Base-by-base conservation (phyloP, 805 yeast genomes). In the Grigorovia yakushimaensis region DNA sequence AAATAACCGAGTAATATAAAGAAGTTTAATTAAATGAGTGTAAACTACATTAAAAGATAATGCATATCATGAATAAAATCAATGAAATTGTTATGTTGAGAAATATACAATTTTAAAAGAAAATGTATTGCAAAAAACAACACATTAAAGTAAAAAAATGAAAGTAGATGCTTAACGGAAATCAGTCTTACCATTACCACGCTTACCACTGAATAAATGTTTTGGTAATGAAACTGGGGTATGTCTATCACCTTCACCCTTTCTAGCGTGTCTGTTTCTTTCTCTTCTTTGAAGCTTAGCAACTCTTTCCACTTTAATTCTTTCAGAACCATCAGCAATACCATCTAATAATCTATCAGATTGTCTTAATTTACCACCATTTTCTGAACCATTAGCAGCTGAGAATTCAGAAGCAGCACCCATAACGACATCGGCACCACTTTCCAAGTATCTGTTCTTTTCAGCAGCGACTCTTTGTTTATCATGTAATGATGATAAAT, bases 171-270 rank as follows among this genome's bases (percentile, higher is more conserved):
- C 11, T 35, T 74, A 87, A 76, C 98, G 91, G 71, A 85, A 78
- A 68, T 88, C 95, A 54, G 88, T 82, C 68, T 83, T 84, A 68
- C 97, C 97, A 61, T 79, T 81, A 74, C 97, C 95, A 72, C 98
- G 82, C 78, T 93, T 93, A 72, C 99, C 99, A 60, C 88, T 72
- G 74, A 84, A 85, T 77, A 93, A 75, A 72, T 93, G 98, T 74
- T 89, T 91, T 54, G 97, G 96, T 72, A 86, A 69, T 52, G 86
- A 73, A 45, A 85, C 93, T 47, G 88, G 78, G 49, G 79, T 73
- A 67, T 88, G 95, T 70, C 98, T 82, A 71, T 93, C 99, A 62
- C 86, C 84, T 73, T 93, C 99, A 73, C 98, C 96, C 55, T 81
- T 84, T 70, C 95, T 82, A 40, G 97, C 96, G 62, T 74, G 69